Percentiles rank a stretch among this genome's conserved stretches.
phyloP scores from a whole-genome alignment of 495 filamentous ascomycete species.

The Chaetomium tenue region DNA sequence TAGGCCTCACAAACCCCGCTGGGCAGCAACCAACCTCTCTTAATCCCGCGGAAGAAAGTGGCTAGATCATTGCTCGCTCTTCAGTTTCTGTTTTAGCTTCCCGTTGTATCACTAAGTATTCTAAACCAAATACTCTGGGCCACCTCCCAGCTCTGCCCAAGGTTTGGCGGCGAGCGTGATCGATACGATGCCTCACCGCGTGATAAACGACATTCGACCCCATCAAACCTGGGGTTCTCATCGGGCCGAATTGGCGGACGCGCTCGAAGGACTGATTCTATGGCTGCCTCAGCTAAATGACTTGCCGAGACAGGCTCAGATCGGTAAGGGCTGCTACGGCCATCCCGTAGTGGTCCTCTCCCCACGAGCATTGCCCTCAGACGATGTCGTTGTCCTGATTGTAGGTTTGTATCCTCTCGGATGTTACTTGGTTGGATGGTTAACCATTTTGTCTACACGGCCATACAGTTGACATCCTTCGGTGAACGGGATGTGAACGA shows the following conservation, averaged over 20 bases:
- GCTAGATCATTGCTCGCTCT: too few species aligned
- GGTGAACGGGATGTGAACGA: neutral
- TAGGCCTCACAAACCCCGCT: too few species aligned
- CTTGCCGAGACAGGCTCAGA: neutral
- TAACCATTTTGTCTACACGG: neutral
- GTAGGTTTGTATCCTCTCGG: neutral
- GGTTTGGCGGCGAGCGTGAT: too few species aligned
- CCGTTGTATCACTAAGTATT: too few species aligned
- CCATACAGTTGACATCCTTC: conserved; percentile 1
- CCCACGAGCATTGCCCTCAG: neutral
- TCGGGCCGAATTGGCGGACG: neutral
- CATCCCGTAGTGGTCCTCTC: conserved; percentile 7
- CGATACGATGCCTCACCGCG: too few species aligned
- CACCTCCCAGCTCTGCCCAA: too few species aligned
- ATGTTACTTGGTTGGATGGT: neutral
- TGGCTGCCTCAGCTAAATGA: neutral
- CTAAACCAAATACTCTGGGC: too few species aligned
- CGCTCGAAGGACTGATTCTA: neutral
- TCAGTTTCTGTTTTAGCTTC: too few species aligned
- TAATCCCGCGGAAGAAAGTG: too few species aligned
- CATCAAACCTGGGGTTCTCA: neutral
- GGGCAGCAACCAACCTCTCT: too few species aligned
- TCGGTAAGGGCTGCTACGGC: neutral
- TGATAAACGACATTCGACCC: neutral
- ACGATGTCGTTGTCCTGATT: neutral